Percentiles rank a stretch among this genome's conserved stretches.
These are phyloP conservation scores for Coffea canephora DNA, from an alignment of 257 asterid genomes.

Conservation along the genomic window DNA sequence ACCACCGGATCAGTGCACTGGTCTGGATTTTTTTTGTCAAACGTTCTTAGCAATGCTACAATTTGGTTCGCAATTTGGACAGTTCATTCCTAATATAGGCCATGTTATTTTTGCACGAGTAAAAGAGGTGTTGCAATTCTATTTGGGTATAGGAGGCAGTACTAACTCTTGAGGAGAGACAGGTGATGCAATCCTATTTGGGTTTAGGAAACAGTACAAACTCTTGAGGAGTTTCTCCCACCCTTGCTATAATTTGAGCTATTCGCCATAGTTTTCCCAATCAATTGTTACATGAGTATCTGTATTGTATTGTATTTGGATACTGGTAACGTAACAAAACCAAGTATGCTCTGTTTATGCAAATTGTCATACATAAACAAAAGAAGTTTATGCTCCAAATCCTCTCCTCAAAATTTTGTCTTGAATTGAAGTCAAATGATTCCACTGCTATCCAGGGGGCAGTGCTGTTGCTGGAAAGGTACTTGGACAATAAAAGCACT, in stretches of 20 bases:
- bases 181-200: no score
- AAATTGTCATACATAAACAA: neutral
- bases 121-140: neutral
- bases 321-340: neutral
- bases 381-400: neutral
- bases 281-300: neutral
- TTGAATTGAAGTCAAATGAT: neutral
- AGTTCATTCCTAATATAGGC: neutral
- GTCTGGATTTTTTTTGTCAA: neutral
- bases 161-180: neutral
- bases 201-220: no score
- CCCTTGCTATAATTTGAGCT: no score
- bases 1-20: no score
- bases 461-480: no score
- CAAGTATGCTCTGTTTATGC: neutral
- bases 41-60: slow-evolving; percentile 3
- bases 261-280: neutral
- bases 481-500: no score
- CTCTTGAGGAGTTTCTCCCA: no score
- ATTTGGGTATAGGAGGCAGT: no score
- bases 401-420: neutral
- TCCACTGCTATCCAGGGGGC: no score
- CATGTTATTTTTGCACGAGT: neutral
- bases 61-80: neutral
- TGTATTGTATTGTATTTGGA: neutral